Evolutionary conservation across 1,284 basidiomycete genomes (phyloP), one percentile per base, ranked within the genome.

Genomic region (Tilletia indica): DNA sequence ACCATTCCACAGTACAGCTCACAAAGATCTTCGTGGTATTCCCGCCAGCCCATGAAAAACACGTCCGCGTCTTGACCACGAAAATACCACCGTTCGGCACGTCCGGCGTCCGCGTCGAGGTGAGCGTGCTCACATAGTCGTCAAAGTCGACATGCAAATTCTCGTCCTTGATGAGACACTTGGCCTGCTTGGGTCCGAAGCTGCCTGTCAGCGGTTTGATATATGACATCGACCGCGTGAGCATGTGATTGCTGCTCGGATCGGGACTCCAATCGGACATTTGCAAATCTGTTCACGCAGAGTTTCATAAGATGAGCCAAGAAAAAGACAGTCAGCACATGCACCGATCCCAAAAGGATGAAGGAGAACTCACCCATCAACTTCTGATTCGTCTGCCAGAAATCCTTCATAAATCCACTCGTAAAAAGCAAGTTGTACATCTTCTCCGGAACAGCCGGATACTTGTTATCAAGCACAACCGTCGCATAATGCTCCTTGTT

Each of bases 371-470:
- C 77, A 94, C 94, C 93, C 66, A 88, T 86, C n/a, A 99, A 87
- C 82, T 93, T 94, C 85, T 98, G 94, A 76, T 93, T 89, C 14
- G 90, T 89, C 34, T 88, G 87, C 90, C 96, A 90, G 85, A 99
- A 99, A 45, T 92, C 91, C 84, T 94, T 95, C 83, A 95, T 92
- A 87, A 98, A 99, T 39, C 91, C 94, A 85, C 93, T 94, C 69
- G 93, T 91, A 84, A 98, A 98, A 87, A 99, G 93, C 77, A 99
- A 87, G 81, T 95, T 95, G 86, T 97, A 93, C 66, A 98, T 92
- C 86, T 93, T 92, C 80, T 97, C 95, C 0, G 95, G 95, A 0
- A 93, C 91, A 38, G 93, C 93, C 11, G 94, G 93, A 69, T 97
- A 88, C 0, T 91, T 87, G 2, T 88, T 87, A 76, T 96, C 92